Evolutionary conservation across 176 grass and related monocot genomes (phyloP).

Genomic region (Cymbopogon citratus): DNA sequence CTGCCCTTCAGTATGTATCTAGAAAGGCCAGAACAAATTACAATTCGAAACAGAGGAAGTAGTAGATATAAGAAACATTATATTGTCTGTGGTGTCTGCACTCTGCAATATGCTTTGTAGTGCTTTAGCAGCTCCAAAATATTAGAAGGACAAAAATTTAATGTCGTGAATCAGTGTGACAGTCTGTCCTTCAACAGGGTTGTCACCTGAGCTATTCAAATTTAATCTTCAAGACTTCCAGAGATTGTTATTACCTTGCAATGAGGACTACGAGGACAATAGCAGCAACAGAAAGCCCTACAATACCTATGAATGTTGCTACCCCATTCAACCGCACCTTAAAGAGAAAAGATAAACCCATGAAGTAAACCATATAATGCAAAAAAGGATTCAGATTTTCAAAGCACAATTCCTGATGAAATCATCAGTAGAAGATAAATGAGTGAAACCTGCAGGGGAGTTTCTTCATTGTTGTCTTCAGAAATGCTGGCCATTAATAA

Average conservation of each 20-base stretch:
- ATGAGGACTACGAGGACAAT: slow-evolving; percentile 68
- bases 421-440: slow-evolving; percentile 21
- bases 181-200: not conserved
- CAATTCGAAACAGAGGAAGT: too few species aligned
- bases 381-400: slow-evolving; percentile 7
- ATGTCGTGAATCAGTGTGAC: too few species aligned
- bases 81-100: too few species aligned
- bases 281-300: slow-evolving; percentile 72
- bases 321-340: slow-evolving; percentile 95
- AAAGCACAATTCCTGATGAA: slow-evolving; percentile 11
- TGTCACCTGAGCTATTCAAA: not conserved
- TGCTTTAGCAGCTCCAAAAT: too few species aligned
- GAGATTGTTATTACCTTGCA: slow-evolving; percentile 50
- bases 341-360: slow-evolving; percentile 29
- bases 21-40: too few species aligned
- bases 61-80: too few species aligned
- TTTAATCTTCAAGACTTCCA: not conserved
- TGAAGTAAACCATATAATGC: slow-evolving; percentile 1
- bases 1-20: too few species aligned
- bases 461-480: slow-evolving; percentile 96
- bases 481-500: slow-evolving; percentile 97
- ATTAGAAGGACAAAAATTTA: too few species aligned
- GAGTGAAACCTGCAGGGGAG: slow-evolving; percentile 74
- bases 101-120: too few species aligned
- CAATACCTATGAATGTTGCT: slow-evolving; percentile 90